phyloP scores from a whole-genome alignment of 23 red algal species.

The Gracilariopsis chorda region DNA sequence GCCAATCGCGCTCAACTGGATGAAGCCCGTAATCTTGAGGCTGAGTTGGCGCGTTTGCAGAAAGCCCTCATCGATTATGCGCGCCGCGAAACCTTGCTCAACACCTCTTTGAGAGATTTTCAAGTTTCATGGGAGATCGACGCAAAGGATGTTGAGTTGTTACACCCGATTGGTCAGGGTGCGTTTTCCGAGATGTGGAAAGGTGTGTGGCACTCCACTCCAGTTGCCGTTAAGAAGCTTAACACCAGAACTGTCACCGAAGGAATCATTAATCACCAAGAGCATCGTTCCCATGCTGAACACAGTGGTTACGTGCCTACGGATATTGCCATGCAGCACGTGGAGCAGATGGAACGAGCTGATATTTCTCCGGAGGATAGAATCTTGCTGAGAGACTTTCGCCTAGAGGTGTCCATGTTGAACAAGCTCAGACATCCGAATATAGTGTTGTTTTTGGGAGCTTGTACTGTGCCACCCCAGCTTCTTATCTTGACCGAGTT shows the following conservation, averaged over 20 bases:
- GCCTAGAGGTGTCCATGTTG: constrained; percentile 81
- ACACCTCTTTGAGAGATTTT: constrained; percentile 66
- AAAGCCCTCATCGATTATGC: constrained; percentile 63
- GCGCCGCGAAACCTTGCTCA: constrained; percentile 72
- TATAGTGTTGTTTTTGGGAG: constrained; percentile 90
- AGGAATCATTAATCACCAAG: not conserved
- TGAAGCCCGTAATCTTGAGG: constrained; percentile 61
- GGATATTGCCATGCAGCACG: not conserved
- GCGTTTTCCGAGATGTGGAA: constrained; percentile 94
- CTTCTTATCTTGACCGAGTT: constrained; percentile 98
- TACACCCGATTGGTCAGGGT: constrained; percentile 80
- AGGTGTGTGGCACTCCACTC: constrained; percentile 78
- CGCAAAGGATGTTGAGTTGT: constrained; percentile 56
- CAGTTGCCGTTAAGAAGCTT: constrained; percentile 79
- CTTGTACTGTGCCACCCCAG: constrained; percentile 69
- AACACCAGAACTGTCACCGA: constrained; percentile 6
- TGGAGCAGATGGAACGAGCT: not conserved
- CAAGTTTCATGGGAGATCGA: constrained; percentile 94
- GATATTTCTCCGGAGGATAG: constrained; percentile 46
- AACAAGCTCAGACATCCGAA: constrained; percentile 94
- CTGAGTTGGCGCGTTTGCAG: constrained; percentile 57
- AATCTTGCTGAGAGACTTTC: constrained; percentile 71
- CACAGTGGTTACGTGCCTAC: not conserved
- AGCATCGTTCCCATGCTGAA: not conserved
- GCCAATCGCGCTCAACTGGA: constrained; percentile 20